A percentile compares a stretch with the other conserved stretches of the same genome.
Conservation (phyloP, 129 eudicot species). For the Smallanthus sonchifolius region DNA sequence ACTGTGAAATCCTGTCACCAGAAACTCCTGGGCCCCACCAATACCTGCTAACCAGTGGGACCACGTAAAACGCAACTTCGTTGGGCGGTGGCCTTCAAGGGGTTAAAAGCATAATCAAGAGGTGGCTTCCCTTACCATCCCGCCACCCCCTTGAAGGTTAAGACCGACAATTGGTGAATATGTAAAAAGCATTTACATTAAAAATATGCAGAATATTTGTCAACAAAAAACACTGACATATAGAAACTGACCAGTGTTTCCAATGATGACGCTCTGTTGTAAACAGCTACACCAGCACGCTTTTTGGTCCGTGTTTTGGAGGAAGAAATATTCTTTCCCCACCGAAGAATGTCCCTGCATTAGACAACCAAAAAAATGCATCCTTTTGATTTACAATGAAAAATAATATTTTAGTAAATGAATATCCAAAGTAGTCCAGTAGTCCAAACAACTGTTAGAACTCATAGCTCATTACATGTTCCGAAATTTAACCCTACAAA, state of each 20-base stretch:
- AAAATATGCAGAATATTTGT: not conserved
- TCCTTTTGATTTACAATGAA: not conserved
- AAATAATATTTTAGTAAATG: not conserved
- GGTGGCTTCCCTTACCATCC: too few species aligned
- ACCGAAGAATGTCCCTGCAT: constrained; percentile 71
- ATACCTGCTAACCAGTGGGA: not conserved
- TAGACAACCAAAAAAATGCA: not conserved
- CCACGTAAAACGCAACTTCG: not conserved
- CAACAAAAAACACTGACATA: not conserved
- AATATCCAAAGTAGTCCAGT: not conserved
- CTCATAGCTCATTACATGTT: not conserved
- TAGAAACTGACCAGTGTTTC: constrained; percentile 79
- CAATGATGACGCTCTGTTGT: constrained; percentile 89
- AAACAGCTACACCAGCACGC: constrained; percentile 96
- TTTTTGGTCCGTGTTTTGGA: constrained; percentile 81
- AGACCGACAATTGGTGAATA: not conserved
- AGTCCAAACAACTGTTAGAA: not conserved
- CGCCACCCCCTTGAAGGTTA: not conserved
- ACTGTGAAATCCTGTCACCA: not conserved
- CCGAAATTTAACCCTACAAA: constrained; percentile 1
- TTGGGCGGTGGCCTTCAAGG: not conserved
- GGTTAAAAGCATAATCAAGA: not conserved
- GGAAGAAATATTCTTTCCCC: constrained; percentile 83
- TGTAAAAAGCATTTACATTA: not conserved
- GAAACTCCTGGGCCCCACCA: not conserved